Conservation (phyloP, 345 rosid species). For the Populus davidiana region DNA sequence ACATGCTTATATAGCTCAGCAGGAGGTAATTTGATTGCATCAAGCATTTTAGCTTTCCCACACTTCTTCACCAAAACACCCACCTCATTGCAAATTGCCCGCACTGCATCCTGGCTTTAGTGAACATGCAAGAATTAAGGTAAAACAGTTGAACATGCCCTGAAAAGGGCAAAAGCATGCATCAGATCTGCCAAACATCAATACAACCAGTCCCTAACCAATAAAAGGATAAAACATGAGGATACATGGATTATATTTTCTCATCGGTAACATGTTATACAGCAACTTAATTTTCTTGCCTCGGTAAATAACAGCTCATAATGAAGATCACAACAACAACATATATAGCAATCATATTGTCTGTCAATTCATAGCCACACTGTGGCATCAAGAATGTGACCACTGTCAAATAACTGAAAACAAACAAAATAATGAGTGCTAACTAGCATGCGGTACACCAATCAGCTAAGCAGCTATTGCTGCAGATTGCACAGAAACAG, state of each 20-base stretch:
- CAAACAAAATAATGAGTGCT: not conserved
- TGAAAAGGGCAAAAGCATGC: not conserved
- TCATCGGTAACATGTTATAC: not conserved
- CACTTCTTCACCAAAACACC: constrained; percentile 68
- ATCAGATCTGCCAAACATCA: not conserved
- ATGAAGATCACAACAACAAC: not conserved
- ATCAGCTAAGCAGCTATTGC: not conserved
- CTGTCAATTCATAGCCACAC: not conserved
- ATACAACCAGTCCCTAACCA: not conserved
- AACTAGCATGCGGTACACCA: not conserved
- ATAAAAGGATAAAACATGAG: not conserved
- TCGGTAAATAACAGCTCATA: not conserved
- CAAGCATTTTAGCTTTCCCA: constrained; percentile 89
- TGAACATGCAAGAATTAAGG: constrained; percentile 19
- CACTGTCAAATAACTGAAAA: not conserved
- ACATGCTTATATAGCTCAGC: constrained; percentile 77
- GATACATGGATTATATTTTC: not conserved
- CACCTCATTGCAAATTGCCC: constrained; percentile 68
- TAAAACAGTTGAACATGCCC: not conserved
- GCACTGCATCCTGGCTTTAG: constrained; percentile 75
- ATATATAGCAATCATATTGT: not conserved
- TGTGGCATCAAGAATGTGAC: not conserved
- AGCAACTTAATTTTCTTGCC: not conserved
- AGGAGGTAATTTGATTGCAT: constrained; percentile 88
- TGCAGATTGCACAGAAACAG: not conserved